phyloP scores from a whole-genome alignment of 495 filamentous ascomycete genomes.

The Penicillium waksmanii region DNA sequence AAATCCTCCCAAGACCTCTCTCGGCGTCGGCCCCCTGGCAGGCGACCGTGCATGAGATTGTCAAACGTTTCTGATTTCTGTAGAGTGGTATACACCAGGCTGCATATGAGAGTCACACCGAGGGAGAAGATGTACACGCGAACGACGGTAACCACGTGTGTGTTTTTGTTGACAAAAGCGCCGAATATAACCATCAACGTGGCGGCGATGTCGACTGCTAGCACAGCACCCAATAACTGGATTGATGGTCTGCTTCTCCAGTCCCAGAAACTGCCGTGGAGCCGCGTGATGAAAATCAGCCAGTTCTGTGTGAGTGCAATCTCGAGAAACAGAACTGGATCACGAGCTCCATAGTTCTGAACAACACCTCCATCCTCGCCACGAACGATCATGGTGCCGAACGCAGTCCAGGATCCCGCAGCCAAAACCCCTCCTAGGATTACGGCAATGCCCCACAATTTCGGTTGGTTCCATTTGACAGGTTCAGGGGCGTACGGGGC shows the following conservation, averaged over 20 bases:
- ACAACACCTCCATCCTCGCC: constrained; percentile 77
- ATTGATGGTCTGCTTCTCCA: constrained; percentile 70
- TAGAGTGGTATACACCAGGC: constrained; percentile 76
- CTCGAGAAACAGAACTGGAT: constrained; percentile 85
- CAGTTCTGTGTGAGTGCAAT: constrained; percentile 93
- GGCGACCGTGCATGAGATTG: constrained; percentile 90
- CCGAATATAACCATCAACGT: constrained; percentile 85
- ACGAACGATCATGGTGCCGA: constrained; percentile 73
- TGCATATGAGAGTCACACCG: constrained; percentile 70
- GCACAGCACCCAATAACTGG: constrained; percentile 75
- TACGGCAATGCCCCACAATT: constrained; percentile 89
- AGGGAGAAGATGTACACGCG: constrained; percentile 91
- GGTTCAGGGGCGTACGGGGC: constrained; percentile 84
- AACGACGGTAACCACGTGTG: constrained; percentile 75
- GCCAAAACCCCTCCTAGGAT: constrained; percentile 81
- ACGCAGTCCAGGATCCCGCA: constrained; percentile 80
- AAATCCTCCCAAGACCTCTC: constrained; percentile 85
- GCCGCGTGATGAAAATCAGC: constrained; percentile 95
- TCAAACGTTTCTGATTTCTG: constrained; percentile 78
- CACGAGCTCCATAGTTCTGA: constrained; percentile 81
- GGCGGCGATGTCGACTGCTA: constrained; percentile 79
- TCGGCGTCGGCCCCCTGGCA: constrained; percentile 71
- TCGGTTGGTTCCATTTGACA: constrained; percentile 93
- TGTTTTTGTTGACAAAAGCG: constrained; percentile 69
- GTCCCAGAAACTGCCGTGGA: constrained; percentile 84